These are phyloP conservation scores for Benincasa hispida DNA, from an alignment of 306 rosid genomes.

Conservation along the genomic window DNA sequence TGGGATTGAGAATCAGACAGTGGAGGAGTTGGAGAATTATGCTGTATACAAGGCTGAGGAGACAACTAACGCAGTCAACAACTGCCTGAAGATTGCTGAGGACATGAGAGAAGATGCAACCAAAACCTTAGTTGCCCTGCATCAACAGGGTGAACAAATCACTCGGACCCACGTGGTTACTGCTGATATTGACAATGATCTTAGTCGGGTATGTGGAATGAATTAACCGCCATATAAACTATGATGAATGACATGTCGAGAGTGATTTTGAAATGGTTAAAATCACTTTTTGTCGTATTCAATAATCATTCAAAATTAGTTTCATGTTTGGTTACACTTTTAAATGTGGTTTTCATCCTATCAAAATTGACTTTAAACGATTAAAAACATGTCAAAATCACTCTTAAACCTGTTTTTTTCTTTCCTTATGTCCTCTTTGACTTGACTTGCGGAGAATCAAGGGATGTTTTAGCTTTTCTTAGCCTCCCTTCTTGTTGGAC, in stretches of 20 bases:
- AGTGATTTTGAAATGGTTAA: background rate
- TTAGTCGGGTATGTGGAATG: slow-evolving; percentile 60
- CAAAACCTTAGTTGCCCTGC: slow-evolving; percentile 64
- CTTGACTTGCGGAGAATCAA: background rate
- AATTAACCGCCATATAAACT: background rate
- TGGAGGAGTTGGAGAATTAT: slow-evolving; percentile 72
- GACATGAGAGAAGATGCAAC: slow-evolving; percentile 84
- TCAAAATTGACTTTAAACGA: too few relatives aligned
- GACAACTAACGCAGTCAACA: slow-evolving; percentile 62
- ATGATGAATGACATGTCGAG: background rate
- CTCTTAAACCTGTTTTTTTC: too few relatives aligned
- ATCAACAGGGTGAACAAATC: slow-evolving; percentile 93
- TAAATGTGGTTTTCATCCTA: too few relatives aligned
- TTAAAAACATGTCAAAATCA: too few relatives aligned
- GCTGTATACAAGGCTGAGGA: slow-evolving; percentile 89
- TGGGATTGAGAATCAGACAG: slow-evolving; percentile 74
- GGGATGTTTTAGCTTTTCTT: background rate
- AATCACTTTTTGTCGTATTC: background rate
- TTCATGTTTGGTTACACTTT: background rate
- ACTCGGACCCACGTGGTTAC: slow-evolving; percentile 75
- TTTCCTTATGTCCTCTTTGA: background rate
- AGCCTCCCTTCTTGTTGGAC: background rate
- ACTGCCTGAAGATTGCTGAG: slow-evolving; percentile 84
- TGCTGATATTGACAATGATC: slow-evolving; percentile 76
- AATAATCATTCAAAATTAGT: background rate